Conservation (phyloP, 257 asterid species). For the Solanum appendiculatum region DNA sequence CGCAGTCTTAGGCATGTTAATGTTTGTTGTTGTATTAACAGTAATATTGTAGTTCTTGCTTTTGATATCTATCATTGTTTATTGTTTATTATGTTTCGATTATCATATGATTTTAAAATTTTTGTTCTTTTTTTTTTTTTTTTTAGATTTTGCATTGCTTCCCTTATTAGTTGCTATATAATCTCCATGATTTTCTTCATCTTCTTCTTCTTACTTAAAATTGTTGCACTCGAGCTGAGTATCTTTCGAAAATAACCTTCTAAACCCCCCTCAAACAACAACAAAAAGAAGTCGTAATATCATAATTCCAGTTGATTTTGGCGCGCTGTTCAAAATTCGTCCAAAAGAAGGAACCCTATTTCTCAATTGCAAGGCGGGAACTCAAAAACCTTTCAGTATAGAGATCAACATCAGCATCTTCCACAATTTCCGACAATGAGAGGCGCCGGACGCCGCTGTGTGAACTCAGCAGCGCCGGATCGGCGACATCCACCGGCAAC, state of each 20-base stretch:
- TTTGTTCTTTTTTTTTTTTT: too few relatives aligned
- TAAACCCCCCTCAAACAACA: too few relatives aligned
- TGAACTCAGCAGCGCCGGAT: constrained; percentile 30
- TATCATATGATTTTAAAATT: too few relatives aligned
- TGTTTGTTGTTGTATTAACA: neutral
- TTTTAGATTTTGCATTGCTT: too few relatives aligned
- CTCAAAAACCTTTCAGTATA: neutral
- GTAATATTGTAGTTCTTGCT: too few relatives aligned
- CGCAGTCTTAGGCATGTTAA: neutral
- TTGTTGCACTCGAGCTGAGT: too few relatives aligned
- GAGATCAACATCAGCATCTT: neutral
- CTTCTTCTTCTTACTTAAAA: too few relatives aligned
- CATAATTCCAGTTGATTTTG: neutral
- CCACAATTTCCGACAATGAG: constrained; percentile 24
- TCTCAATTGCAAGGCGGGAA: neutral
- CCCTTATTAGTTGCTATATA: neutral
- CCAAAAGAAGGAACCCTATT: neutral
- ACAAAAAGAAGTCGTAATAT: too few relatives aligned
- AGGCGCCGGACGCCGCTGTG: constrained; percentile 48
- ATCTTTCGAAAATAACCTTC: too few relatives aligned
- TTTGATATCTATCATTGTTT: neutral
- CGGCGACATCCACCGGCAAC: constrained; percentile 74
- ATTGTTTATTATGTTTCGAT: too few relatives aligned
- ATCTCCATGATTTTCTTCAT: too few relatives aligned
- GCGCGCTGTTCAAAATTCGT: neutral